Conservation (phyloP, 2,329 filamentous ascomycete species). For the Xylariaceae sp. region DNA sequence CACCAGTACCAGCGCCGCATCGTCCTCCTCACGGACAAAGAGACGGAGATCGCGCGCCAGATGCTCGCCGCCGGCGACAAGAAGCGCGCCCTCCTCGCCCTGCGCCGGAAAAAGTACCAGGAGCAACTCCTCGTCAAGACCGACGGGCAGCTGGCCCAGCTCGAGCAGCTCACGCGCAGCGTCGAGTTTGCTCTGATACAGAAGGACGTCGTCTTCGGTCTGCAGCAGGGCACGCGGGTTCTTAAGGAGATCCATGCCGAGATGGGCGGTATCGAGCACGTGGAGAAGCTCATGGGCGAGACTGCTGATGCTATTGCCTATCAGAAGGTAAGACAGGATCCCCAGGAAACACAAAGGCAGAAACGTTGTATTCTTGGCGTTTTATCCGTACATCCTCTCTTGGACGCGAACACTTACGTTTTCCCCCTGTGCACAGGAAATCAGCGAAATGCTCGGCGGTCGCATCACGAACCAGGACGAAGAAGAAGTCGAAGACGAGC, state of each 20-base stretch:
- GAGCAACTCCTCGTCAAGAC: slow-evolving; percentile 84
- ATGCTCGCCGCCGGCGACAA: slow-evolving; percentile 79
- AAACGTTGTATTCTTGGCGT: not conserved
- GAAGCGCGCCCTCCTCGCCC: slow-evolving; percentile 73
- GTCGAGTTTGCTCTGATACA: slow-evolving; percentile 97
- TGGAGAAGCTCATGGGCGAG: slow-evolving; percentile 94
- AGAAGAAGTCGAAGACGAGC: slow-evolving; percentile 94
- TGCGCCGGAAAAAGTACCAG: slow-evolving; percentile 95
- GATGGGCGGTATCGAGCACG: slow-evolving; percentile 90
- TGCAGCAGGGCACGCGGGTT: slow-evolving; percentile 87
- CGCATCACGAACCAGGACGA: slow-evolving; percentile 92
- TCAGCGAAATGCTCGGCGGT: slow-evolving; percentile 84
- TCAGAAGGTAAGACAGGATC: slow-evolving; percentile 60
- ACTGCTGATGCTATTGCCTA: slow-evolving; percentile 86
- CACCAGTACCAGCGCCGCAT: slow-evolving; percentile 94
- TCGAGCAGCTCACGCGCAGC: slow-evolving; percentile 80
- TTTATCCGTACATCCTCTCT: too few relatives aligned
- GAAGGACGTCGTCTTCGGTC: slow-evolving; percentile 88
- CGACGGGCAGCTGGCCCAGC: slow-evolving; percentile 86
- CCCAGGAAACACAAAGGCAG: not conserved
- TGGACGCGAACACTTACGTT: slow-evolving; percentile 6
- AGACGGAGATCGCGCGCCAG: slow-evolving; percentile 79
- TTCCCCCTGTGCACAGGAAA: slow-evolving; percentile 54
- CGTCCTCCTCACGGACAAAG: slow-evolving; percentile 74
- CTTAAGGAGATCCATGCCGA: slow-evolving; percentile 87